Evolutionary conservation across 192 early-diverging fungal genomes (phyloP), one percentile per base, ranked within the genome.

Genomic region (Diversispora eburnea): DNA sequence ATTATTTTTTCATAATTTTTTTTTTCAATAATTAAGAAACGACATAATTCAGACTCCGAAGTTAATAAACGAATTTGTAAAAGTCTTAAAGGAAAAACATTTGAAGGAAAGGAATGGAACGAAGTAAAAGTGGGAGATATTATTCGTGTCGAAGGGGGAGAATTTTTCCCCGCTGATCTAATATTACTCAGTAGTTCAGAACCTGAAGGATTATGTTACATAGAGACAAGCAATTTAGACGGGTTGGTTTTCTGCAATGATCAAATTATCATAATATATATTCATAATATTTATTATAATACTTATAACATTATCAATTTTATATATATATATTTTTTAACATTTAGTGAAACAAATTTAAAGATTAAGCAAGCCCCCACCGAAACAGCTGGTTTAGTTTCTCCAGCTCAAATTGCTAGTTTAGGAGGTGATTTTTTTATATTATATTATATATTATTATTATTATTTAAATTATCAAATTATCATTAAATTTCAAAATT

Each of bases 201-300:
- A 77, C 97, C 95, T 15, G 95, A 99, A 79, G 95, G 93, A 46
- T 84, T 98, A 80, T 94, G 93, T 79, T 99, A 99, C 75, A 95
- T 99, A 69, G 97, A 99, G 80, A 99, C 97, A 73, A 94, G 92
- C 75, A 98, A 98, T 80, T 83, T 99, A 62, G 97, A 99, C 77
- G 97, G 92, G 90, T 92, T 81, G 81, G 71, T 77, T 41, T 51
- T 33, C 12, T 67, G 48, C 3, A 48, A 66, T 25, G 33, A 20
- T 45, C 33, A 48, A 13, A 22, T 45, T 57, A 42, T 33, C 25
- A 51, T 78, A 46, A 49, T 17, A 15, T 17, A 15, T 42, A 80
- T 15, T 3, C 22, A 51, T 65, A 19, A 61, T 72, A 15, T 42
- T 13, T 56, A n/a, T 63, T 55, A n/a, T 4, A 22, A 70, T 43